phyloP scores from a whole-genome alignment of 495 filamentous ascomycete genomes.

The Podospora pseudoanserina region DNA sequence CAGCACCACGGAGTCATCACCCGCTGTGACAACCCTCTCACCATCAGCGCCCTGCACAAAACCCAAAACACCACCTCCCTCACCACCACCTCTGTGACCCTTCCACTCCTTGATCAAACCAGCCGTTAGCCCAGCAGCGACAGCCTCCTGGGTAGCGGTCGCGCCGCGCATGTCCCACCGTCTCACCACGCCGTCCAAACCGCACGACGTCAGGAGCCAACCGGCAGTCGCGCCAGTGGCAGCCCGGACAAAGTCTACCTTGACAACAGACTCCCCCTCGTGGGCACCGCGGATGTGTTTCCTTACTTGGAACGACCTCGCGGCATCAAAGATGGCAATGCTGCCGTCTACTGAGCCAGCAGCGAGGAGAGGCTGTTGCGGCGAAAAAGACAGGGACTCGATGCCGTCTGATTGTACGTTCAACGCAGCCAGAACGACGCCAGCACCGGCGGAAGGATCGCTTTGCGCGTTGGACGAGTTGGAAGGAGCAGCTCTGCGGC shows the following conservation, averaged over 20 bases:
- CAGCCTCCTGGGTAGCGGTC: slow-evolving; percentile 47
- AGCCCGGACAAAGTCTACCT: slow-evolving; percentile 77
- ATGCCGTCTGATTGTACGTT: slow-evolving; percentile 65
- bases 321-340: slow-evolving; percentile 82
- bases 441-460: slow-evolving; percentile 57
- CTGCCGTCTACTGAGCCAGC: slow-evolving; percentile 86
- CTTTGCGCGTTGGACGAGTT: background rate
- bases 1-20: slow-evolving; percentile 74
- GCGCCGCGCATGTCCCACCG: slow-evolving; percentile 85
- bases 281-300: slow-evolving; percentile 77
- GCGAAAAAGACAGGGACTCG: slow-evolving; percentile 81
- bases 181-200: slow-evolving; percentile 82
- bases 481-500: slow-evolving; percentile 19
- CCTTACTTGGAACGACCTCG: slow-evolving; percentile 76
- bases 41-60: slow-evolving; percentile 73
- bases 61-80: slow-evolving; percentile 82
- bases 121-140: slow-evolving; percentile 13
- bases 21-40: slow-evolving; percentile 76
- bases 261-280: slow-evolving; percentile 78
- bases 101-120: slow-evolving; percentile 71
- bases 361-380: slow-evolving; percentile 66
- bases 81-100: slow-evolving; percentile 71
- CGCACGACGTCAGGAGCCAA: slow-evolving; percentile 74
- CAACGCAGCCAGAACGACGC: slow-evolving; percentile 68
- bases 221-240: slow-evolving; percentile 21